These are phyloP conservation scores for Penicillium oxalicum DNA, from an alignment of 2,329 filamentous ascomycete species.

Conservation along the genomic window DNA sequence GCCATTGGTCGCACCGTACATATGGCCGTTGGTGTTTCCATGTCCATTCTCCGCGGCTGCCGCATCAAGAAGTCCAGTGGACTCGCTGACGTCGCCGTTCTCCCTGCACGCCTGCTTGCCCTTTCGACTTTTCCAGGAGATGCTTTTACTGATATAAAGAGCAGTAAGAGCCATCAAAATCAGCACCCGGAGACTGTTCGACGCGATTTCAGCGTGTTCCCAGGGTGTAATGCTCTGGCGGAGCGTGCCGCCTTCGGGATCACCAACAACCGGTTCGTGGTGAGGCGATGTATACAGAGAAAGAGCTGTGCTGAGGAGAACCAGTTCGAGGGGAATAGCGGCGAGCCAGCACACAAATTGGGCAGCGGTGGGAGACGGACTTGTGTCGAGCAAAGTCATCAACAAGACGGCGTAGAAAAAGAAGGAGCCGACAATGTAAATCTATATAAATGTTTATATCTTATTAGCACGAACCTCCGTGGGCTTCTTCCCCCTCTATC, in stretches of 20 bases:
- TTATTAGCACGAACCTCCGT: neutral
- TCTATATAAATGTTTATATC: conserved; percentile 46
- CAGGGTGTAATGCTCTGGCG: conserved; percentile 36
- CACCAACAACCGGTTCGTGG: conserved; percentile 53
- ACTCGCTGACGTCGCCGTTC: conserved; percentile 37
- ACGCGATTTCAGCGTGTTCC: conserved; percentile 39
- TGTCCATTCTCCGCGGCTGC: conserved; percentile 41
- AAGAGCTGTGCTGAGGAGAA: conserved; percentile 64
- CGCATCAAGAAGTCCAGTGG: conserved; percentile 38
- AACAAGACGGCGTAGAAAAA: conserved; percentile 84
- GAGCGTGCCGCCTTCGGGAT: conserved; percentile 41
- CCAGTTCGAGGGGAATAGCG: conserved; percentile 64
- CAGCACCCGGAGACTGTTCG: conserved; percentile 64
- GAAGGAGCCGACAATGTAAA: conserved; percentile 76
- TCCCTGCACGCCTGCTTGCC: conserved; percentile 25
- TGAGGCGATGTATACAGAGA: conserved; percentile 63
- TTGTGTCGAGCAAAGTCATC: conserved; percentile 79
- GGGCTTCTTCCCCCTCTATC: neutral
- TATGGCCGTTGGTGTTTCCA: conserved; percentile 43
- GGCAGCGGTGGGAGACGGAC: conserved; percentile 70
- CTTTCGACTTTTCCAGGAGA: conserved; percentile 42
- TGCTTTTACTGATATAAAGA: conserved; percentile 52
- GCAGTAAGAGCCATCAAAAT: conserved; percentile 56
- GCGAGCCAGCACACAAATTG: conserved; percentile 76
- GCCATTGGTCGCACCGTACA: conserved; percentile 47